These are phyloP conservation scores for Brettanomyces anomalus DNA, from an alignment of 805 yeast genomes.

Conservation along the genomic window DNA sequence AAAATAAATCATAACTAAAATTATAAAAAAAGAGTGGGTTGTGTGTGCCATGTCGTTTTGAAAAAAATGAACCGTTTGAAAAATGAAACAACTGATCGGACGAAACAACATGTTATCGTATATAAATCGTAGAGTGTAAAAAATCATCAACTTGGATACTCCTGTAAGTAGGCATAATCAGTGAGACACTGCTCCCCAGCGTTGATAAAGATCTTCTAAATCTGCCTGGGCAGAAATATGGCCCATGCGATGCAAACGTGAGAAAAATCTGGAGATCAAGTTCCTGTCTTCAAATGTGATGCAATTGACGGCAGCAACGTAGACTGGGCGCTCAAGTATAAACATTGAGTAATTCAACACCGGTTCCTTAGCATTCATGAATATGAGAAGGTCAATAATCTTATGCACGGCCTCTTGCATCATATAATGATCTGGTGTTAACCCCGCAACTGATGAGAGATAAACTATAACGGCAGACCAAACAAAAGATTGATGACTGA, in stretches of 20 bases:
- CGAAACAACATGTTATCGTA: too few relatives aligned
- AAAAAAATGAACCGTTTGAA: too few relatives aligned
- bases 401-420: constrained; percentile 26
- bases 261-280: constrained; percentile 33
- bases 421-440: constrained; percentile 26
- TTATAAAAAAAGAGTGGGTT: too few relatives aligned
- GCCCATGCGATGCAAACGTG: constrained; percentile 30
- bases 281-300: constrained; percentile 25
- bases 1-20: too few relatives aligned
- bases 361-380: constrained; percentile 23
- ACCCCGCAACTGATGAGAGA: constrained; percentile 27
- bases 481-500: constrained; percentile 39
- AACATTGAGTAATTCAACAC: constrained; percentile 21
- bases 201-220: constrained; percentile 12
- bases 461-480: constrained; percentile 28
- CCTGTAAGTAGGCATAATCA: background rate
- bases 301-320: constrained; percentile 40
- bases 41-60: too few relatives aligned
- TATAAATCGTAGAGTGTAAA: too few relatives aligned
- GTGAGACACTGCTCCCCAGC: background rate
- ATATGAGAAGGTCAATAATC: constrained; percentile 20
- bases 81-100: too few relatives aligned
- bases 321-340: constrained; percentile 49
- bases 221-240: constrained; percentile 41
- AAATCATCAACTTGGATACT: background rate